Percentiles rank a stretch among this genome's conserved stretches.
These are phyloP conservation scores for Leccinum aurantiacum DNA, from an alignment of 768 basidiomycete species.

Conservation along the genomic window DNA sequence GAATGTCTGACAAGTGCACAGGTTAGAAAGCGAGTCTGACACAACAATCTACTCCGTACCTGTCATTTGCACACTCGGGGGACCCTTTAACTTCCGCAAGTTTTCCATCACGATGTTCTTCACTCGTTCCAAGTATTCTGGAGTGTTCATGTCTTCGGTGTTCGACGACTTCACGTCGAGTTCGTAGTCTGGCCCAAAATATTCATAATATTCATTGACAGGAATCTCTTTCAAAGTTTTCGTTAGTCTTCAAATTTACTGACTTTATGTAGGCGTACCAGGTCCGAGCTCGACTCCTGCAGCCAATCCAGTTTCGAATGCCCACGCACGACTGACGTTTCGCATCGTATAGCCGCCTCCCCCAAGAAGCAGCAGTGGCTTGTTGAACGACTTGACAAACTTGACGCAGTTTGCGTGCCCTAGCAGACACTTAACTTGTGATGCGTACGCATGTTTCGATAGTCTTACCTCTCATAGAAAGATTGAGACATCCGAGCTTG, in stretches of 20 bases:
- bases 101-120: slow-evolving; percentile 92
- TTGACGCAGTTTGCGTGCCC: slow-evolving; percentile 98
- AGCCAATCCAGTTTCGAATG: slow-evolving; percentile 97
- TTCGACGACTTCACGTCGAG: slow-evolving; percentile 94
- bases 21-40: neutral
- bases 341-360: slow-evolving; percentile 99
- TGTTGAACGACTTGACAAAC: slow-evolving; percentile 95
- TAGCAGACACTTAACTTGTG: slow-evolving; percentile 26
- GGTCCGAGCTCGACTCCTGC: slow-evolving; percentile 91
- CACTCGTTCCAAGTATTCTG: slow-evolving; percentile 90
- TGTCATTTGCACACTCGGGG: slow-evolving; percentile 91
- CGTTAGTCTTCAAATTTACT: slow-evolving; percentile 3
- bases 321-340: slow-evolving; percentile 96
- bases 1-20: slow-evolving; percentile 60
- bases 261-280: slow-evolving; percentile 44
- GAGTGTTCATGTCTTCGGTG: slow-evolving; percentile 92
- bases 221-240: slow-evolving; percentile 74
- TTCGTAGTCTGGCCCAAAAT: slow-evolving; percentile 97
- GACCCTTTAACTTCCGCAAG: slow-evolving; percentile 78
- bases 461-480: slow-evolving; percentile 84
- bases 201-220: slow-evolving; percentile 98
- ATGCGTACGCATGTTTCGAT: neutral
- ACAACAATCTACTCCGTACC: slow-evolving; percentile 43
- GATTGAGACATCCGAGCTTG: slow-evolving; percentile 91
- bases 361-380: slow-evolving; percentile 90